A percentile compares a stretch with the other conserved stretches of the same genome.
These are phyloP conservation scores for Pyrenophora seminiperda DNA, from an alignment of 2,329 filamentous ascomycete genomes.

Conservation along the genomic window DNA sequence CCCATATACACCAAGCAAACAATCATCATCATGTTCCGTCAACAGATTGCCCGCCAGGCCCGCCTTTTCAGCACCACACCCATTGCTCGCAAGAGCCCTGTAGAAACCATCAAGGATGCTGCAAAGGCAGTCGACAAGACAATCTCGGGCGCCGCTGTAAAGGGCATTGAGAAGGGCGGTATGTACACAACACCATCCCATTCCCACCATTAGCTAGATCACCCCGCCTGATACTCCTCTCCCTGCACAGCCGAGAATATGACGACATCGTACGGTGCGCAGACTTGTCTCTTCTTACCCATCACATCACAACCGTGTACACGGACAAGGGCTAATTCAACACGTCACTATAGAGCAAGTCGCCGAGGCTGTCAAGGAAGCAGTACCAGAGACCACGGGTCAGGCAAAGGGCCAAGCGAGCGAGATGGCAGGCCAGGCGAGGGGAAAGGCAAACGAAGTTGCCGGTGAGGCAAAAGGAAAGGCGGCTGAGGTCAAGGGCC, in stretches of 20 bases:
- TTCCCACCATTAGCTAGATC: not conserved
- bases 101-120: slow-evolving; percentile 63
- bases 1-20: slow-evolving; percentile 6
- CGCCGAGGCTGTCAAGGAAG: slow-evolving; percentile 50
- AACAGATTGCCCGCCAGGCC: slow-evolving; percentile 51
- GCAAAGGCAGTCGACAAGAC: slow-evolving; percentile 63
- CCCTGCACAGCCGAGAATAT: slow-evolving; percentile 14
- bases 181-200: slow-evolving; percentile 45
- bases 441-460: slow-evolving; percentile 54
- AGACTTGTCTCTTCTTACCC: not conserved
- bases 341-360: slow-evolving; percentile 54
- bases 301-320: too few relatives aligned
- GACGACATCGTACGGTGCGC: slow-evolving; percentile 14
- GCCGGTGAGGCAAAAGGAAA: slow-evolving; percentile 52
- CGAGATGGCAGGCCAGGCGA: slow-evolving; percentile 48
- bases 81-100: slow-evolving; percentile 55
- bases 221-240: slow-evolving; percentile 8
- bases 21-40: slow-evolving; percentile 54
- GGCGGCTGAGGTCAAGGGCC: slow-evolving; percentile 49
- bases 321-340: slow-evolving; percentile 17
- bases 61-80: slow-evolving; percentile 62
- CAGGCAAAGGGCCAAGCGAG: slow-evolving; percentile 50
- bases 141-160: slow-evolving; percentile 61
- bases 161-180: slow-evolving; percentile 68
- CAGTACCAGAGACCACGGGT: slow-evolving; percentile 31